Conservation (phyloP, 257 asterid genomes). For the Galeopsis tetrahit region DNA sequence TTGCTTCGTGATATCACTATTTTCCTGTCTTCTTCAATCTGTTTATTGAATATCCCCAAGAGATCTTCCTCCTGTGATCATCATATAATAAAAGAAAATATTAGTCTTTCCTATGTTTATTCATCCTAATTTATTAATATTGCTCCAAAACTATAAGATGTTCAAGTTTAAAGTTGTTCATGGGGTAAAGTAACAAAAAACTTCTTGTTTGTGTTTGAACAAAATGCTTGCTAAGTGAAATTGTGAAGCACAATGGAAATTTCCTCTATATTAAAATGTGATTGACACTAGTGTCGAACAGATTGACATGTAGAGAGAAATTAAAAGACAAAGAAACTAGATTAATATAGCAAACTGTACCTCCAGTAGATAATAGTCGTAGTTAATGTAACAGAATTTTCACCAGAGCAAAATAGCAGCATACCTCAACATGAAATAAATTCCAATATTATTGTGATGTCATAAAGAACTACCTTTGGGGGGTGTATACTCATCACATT, state of each 20-base stretch:
- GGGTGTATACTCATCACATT: constrained; percentile 68
- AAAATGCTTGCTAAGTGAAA: constrained; percentile 12
- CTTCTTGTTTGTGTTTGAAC: constrained; percentile 3
- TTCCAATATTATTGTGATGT: background rate
- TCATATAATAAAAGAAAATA: constrained; percentile 19
- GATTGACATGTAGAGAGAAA: constrained; percentile 13
- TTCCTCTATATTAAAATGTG: constrained; percentile 19
- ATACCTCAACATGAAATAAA: constrained; percentile 7
- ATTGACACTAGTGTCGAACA: background rate
- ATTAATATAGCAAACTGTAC: constrained; percentile 8
- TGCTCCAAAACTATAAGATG: constrained; percentile 12
- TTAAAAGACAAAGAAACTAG: background rate
- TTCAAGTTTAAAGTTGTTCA: background rate
- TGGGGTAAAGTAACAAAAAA: background rate
- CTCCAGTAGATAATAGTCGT: constrained; percentile 12
- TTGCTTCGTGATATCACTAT: constrained; percentile 91
- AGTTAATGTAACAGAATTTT: constrained; percentile 21
- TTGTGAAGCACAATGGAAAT: background rate
- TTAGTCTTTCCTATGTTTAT: constrained; percentile 4
- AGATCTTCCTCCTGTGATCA: constrained; percentile 86
- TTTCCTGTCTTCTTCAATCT: constrained; percentile 90
- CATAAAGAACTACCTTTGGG: constrained; percentile 66
- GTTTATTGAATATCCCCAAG: constrained; percentile 78
- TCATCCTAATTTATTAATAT: constrained; percentile 15
- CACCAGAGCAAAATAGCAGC: constrained; percentile 22